Base-by-base conservation (phyloP, 2,329 filamentous ascomycete species). In the Alternaria sp. region DNA sequence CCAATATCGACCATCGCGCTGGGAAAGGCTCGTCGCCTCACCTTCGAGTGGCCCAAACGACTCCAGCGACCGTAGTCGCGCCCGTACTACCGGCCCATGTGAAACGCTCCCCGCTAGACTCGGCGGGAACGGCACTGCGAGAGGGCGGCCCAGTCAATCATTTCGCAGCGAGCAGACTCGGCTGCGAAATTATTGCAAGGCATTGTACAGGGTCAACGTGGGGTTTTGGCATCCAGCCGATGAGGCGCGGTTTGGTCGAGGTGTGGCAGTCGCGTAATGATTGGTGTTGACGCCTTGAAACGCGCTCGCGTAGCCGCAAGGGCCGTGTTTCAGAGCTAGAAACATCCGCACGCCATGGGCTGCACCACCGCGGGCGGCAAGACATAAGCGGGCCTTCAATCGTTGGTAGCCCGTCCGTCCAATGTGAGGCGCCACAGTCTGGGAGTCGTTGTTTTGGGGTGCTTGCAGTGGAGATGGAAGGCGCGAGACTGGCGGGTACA, bases 11-110 rank as follows among this genome's bases (percentile, higher is more conserved):
- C 67, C 66, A 65, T 74, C 66, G 75, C 71, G 69, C 69, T 74
- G 69, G 72, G 69, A 61, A 61, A 57, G 56, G 57, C 66, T 69
- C 65, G 70, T 67, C 57, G 66, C 60, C 53, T 63, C 67, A 57
- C 66, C 51, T 71, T 74, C 62, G 72, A 79, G 71, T 79, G 77
- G 77, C 61, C 69, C 57, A 73, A 70, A 78, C 72, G 72, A 67
- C 71, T 73, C 72, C 58, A 69, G 67, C 65, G 68, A 63, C 51
- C 44, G 58, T 53, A 51, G 53, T 68, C 45, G 67, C 67, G 64
- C 54, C 62, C 61, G 66, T 67, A 58, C 69, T 61, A 66, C 67
- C 55, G 50, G 53, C 54, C 44, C 47, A 58, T 62, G 62, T 75
- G 76, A 78, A 78, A 79, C 76, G 57, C 50, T 60, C 51, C 55